Evolutionary conservation across 1,284 basidiomycete species (phyloP).

Genomic region (Uromyces viciae-fabae): DNA sequence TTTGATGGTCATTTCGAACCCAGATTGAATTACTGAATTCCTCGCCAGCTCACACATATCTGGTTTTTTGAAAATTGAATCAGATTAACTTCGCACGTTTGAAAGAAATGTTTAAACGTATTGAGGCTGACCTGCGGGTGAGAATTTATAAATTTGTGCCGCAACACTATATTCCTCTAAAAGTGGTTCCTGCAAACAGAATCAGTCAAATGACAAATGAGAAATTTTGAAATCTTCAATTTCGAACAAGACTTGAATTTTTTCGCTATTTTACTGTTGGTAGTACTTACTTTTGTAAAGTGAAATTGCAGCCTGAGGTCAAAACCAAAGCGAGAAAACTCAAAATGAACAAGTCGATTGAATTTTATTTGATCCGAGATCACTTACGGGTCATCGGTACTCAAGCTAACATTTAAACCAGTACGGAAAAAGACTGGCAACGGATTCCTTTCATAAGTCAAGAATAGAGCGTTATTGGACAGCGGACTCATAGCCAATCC

Average conservation of each 20-base stretch:
- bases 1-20: conserved; percentile 98
- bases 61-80: background rate
- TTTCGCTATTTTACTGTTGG: background rate
- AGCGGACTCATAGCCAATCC: conserved; percentile 97
- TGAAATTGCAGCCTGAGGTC: conserved; percentile 71
- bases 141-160: conserved; percentile 67
- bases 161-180: conserved; percentile 98
- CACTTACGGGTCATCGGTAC: conserved; percentile 78
- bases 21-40: conserved; percentile 92
- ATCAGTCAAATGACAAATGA: background rate
- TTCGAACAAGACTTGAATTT: background rate
- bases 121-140: conserved; percentile 42
- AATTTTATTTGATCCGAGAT: background rate
- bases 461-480: conserved; percentile 94
- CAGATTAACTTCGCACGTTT: background rate
- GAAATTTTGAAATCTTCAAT: conserved; percentile 5
- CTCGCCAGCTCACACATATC: conserved; percentile 81
- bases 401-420: conserved; percentile 92
- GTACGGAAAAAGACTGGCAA: conserved; percentile 95
- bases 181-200: conserved; percentile 69
- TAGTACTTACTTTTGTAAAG: conserved; percentile 73
- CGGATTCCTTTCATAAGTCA: conserved; percentile 95
- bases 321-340: conserved; percentile 23
- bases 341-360: background rate
- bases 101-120: conserved; percentile 52